These are phyloP conservation scores for Pichia sp. DNA, from an alignment of 1,139 yeast genomes.

Conservation along the genomic window DNA sequence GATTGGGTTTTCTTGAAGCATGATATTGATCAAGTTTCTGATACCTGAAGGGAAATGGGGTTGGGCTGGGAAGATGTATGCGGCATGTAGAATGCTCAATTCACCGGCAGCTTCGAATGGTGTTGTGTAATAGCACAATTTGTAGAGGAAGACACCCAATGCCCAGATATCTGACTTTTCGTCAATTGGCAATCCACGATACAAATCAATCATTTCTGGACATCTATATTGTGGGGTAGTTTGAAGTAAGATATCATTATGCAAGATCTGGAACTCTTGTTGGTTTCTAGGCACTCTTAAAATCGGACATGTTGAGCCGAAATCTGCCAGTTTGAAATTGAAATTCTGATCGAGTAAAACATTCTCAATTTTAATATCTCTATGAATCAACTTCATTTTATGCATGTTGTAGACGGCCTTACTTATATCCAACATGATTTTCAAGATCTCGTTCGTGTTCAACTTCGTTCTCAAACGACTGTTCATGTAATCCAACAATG, in stretches of 20 bases:
- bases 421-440: conserved; percentile 80
- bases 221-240: conserved; percentile 98
- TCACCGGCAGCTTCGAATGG: conserved; percentile 83
- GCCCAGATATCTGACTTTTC: conserved; percentile 99
- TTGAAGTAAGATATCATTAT: conserved; percentile 83
- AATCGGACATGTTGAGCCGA: conserved; percentile 85
- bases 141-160: conserved; percentile 85
- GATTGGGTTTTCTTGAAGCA: conserved; percentile 70
- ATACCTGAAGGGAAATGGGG: conserved; percentile 49
- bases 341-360: conserved; percentile 76
- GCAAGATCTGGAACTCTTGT: conserved; percentile 64
- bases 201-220: conserved; percentile 94
- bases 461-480: conserved; percentile 79
- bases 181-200: conserved; percentile 82
- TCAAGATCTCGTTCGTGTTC: conserved; percentile 76
- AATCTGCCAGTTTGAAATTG: conserved; percentile 83
- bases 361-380: conserved; percentile 95
- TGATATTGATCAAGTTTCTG: conserved; percentile 57
- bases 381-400: conserved; percentile 72
- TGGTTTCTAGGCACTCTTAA: conserved; percentile 62
- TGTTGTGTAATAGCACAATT: conserved; percentile 89
- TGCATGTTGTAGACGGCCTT: conserved; percentile 90
- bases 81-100: conserved; percentile 62
- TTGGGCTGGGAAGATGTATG: conserved; percentile 52
- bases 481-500: conserved; percentile 92